Percentiles rank a stretch among this genome's conserved stretches.
These are phyloP conservation scores for Clavispora carvajalis DNA, from an alignment of 805 yeast genomes.

Conservation along the genomic window DNA sequence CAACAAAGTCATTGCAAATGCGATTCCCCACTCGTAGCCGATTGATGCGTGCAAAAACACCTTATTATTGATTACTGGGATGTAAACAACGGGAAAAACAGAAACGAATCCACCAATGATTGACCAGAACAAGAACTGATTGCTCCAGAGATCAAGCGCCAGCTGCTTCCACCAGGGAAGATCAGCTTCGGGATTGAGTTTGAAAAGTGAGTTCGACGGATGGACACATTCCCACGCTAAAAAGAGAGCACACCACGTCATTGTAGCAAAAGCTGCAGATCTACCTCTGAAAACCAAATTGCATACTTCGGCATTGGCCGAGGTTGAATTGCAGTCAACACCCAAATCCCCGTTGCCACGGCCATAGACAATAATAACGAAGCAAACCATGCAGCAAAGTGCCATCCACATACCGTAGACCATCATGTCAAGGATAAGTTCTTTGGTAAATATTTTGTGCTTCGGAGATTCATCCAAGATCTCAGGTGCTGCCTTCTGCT, in stretches of 20 bases:
- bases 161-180: slow-evolving; percentile 34
- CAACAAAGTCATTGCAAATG: slow-evolving; percentile 26
- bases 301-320: slow-evolving; percentile 17
- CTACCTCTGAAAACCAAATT: slow-evolving; percentile 33
- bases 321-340: slow-evolving; percentile 26
- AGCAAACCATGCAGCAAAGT: slow-evolving; percentile 32
- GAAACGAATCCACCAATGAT: slow-evolving; percentile 30
- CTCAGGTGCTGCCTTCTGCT: slow-evolving; percentile 36
- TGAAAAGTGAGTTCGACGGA: slow-evolving; percentile 29
- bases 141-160: slow-evolving; percentile 29
- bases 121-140: slow-evolving; percentile 36
- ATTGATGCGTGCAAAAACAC: slow-evolving; percentile 35
- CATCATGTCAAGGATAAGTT: slow-evolving; percentile 36
- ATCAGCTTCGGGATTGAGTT: slow-evolving; percentile 33
- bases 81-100: slow-evolving; percentile 37
- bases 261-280: slow-evolving; percentile 33
- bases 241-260: slow-evolving; percentile 39
- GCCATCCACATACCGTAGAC: slow-evolving; percentile 41
- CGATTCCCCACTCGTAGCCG: slow-evolving; percentile 37
- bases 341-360: slow-evolving; percentile 38
- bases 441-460: slow-evolving; percentile 34
- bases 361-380: slow-evolving; percentile 34
- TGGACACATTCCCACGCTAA: slow-evolving; percentile 40
- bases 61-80: slow-evolving; percentile 36
- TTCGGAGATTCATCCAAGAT: slow-evolving; percentile 35